Evolutionary conservation across 2,329 filamentous ascomycete species (phyloP), one percentile per base, ranked within the genome.

Genomic region (Scedosporium dehoogii): DNA sequence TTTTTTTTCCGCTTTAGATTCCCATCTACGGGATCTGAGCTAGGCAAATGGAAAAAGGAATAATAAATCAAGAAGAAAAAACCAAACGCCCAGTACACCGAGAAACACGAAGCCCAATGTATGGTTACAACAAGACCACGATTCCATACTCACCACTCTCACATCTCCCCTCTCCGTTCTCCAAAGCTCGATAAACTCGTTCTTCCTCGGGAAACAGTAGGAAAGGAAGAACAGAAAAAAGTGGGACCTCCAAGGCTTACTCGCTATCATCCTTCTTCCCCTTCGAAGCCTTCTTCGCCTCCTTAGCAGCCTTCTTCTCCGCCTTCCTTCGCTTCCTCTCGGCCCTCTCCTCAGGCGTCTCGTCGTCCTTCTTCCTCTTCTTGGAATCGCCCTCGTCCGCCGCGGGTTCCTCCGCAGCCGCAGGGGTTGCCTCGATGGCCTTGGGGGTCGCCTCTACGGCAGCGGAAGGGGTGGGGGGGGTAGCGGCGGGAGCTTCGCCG

Each of bases 341-440:
- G 4, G 81, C 82, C 76, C 83, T 85, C 74, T 87, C 86, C 71
- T 90, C 87, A 27, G 85, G 76, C 16, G 85, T 88, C 78, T 91
- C 87, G 70, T 91, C 87, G 73, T 90, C 88, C 82, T 92, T 94
- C 82, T 91, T 91, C 78, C 88, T 86, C 76, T 86, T 82, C 74
- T 84, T 88, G 76, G 69, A 78, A 60, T 85, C 83, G 69, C 84
- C 81, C 60, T 84, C 81, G 62, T 81, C 81, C 71, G 80, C 74
- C 69, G 76, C 75, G 48, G 73, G 78, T 7, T 23, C 21, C 23
- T n/a, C 44, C 44, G 74, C 73, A 58, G 73, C 69, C 6, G 75
- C 71, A 33, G 76, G 69, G 58, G 72, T 71, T 59, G 78, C 76
- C 63, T 74, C 73, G 29, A 71, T 68, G 42, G 70, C 66, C 66